A percentile compares a stretch with the other conserved stretches of the same genome.
Conservation (phyloP, 106 monocot species). For the Acorus calamus region DNA sequence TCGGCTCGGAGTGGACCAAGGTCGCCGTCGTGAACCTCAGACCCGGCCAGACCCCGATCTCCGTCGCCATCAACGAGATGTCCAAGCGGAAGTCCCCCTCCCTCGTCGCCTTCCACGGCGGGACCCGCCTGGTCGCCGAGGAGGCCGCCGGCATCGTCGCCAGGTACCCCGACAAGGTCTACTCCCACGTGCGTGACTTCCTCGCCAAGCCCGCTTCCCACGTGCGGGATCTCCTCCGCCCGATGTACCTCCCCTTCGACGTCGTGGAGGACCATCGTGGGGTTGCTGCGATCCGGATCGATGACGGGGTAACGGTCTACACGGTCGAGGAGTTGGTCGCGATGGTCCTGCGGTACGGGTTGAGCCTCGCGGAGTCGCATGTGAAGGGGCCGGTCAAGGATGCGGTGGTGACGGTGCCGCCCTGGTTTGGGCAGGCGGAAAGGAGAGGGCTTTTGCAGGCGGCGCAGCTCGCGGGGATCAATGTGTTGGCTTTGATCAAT, state of each 20-base stretch:
- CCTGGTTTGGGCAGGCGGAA: constrained; percentile 88
- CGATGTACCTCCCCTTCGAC: constrained; percentile 78
- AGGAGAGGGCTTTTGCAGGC: constrained; percentile 74
- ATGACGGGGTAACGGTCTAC: constrained; percentile 62
- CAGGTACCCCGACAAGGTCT: constrained; percentile 79
- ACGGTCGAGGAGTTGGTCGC: constrained; percentile 78
- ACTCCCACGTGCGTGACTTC: constrained; percentile 67
- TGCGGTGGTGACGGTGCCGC: constrained; percentile 69
- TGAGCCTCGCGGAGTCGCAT: constrained; percentile 59
- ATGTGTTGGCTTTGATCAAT: constrained; percentile 72
- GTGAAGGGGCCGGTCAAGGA: constrained; percentile 51
- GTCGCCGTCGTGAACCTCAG: constrained; percentile 87
- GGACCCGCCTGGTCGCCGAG: constrained; percentile 72
- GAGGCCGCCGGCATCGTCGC: constrained; percentile 88
- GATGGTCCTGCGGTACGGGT: constrained; percentile 64
- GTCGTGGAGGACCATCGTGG: constrained; percentile 78
- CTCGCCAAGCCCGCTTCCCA: constrained; percentile 43
- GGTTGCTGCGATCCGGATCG: constrained; percentile 37
- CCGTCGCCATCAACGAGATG: constrained; percentile 99
- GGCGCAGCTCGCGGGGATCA: constrained; percentile 85
- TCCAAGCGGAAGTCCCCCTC: constrained; percentile 94
- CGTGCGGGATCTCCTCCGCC: constrained; percentile 25
- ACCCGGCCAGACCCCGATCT: constrained; percentile 78
- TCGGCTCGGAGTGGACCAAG: constrained; percentile 93
- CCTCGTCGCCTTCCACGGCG: constrained; percentile 58